phyloP scores from a whole-genome alignment of 75 land plant species.

The Selaginella moellendorffii region DNA sequence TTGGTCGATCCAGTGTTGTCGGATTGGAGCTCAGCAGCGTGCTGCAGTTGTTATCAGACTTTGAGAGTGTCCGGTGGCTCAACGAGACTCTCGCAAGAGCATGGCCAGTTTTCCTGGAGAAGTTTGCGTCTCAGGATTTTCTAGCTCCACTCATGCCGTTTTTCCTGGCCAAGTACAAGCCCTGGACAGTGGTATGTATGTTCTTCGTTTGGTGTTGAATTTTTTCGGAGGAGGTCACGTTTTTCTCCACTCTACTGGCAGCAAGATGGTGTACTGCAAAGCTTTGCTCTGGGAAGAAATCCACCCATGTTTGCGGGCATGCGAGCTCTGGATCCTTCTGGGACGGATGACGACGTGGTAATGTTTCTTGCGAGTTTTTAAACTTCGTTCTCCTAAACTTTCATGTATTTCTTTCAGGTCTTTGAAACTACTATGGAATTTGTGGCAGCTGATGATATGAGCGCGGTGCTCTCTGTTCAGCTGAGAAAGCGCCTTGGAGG shows the following conservation, averaged over 20 bases:
- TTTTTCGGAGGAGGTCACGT: not conserved
- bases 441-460: slow-evolving; percentile 7
- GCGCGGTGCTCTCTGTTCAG: slow-evolving; percentile 1
- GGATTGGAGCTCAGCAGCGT: no score
- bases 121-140: slow-evolving; percentile 60
- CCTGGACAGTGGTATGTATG: slow-evolving; percentile 69
- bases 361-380: no score
- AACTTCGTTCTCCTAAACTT: no score
- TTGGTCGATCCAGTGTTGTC: no score
- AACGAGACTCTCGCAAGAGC: slow-evolving; percentile 70
- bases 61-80: slow-evolving; percentile 83
- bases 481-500: not conserved
- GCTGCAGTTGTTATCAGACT: slow-evolving; percentile 54
- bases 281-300: slow-evolving; percentile 56
- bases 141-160: slow-evolving; percentile 71
- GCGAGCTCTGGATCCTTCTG: slow-evolving; percentile 37
- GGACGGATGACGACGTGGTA: slow-evolving; percentile 86
- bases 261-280: slow-evolving; percentile 50
- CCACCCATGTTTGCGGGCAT: slow-evolving; percentile 72
- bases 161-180: slow-evolving; percentile 90
- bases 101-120: slow-evolving; percentile 85
- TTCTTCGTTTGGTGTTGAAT: not conserved
- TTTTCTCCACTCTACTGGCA: slow-evolving; percentile 18
- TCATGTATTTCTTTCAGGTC: no score
- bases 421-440: slow-evolving; percentile 3